These are phyloP conservation scores for Talaromyces borbonicus DNA, from an alignment of 495 filamentous ascomycete species.

Conservation along the genomic window DNA sequence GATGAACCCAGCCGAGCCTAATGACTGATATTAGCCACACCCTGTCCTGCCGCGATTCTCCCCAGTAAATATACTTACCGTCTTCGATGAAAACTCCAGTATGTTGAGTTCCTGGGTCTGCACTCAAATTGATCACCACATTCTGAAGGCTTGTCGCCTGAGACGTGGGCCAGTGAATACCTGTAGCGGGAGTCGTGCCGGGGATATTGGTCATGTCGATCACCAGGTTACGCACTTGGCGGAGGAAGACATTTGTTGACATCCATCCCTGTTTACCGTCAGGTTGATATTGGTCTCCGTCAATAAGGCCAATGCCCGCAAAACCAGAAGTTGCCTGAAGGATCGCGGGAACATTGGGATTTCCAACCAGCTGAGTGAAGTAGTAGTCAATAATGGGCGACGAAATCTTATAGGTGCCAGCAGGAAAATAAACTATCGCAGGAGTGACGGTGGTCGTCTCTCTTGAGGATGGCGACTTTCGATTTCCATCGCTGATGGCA, in stretches of 20 bases:
- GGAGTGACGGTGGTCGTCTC: conserved; percentile 39
- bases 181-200: conserved; percentile 47
- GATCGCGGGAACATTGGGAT: conserved; percentile 45
- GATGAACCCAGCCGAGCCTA: conserved; percentile 64
- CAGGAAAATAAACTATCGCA: conserved; percentile 49
- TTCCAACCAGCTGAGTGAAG: conserved; percentile 51
- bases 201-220: conserved; percentile 75
- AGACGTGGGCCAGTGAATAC: conserved; percentile 96
- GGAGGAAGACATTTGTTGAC: conserved; percentile 89
- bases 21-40: background rate
- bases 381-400: conserved; percentile 38
- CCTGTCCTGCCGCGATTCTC: background rate
- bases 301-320: conserved; percentile 46
- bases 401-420: conserved; percentile 45
- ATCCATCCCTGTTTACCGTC: conserved; percentile 25
- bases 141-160: conserved; percentile 92
- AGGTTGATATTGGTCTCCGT: conserved; percentile 41
- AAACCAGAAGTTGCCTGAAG: conserved; percentile 52
- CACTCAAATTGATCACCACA: conserved; percentile 77
- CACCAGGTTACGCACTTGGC: conserved; percentile 87
- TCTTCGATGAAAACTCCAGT: conserved; percentile 68
- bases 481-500: conserved; percentile 38
- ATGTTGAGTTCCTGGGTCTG: conserved; percentile 58
- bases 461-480: conserved; percentile 31
- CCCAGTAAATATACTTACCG: conserved; percentile 30